These are phyloP conservation scores for Pleurotus cornucopiae DNA, from an alignment of 768 basidiomycete genomes.

Conservation along the genomic window DNA sequence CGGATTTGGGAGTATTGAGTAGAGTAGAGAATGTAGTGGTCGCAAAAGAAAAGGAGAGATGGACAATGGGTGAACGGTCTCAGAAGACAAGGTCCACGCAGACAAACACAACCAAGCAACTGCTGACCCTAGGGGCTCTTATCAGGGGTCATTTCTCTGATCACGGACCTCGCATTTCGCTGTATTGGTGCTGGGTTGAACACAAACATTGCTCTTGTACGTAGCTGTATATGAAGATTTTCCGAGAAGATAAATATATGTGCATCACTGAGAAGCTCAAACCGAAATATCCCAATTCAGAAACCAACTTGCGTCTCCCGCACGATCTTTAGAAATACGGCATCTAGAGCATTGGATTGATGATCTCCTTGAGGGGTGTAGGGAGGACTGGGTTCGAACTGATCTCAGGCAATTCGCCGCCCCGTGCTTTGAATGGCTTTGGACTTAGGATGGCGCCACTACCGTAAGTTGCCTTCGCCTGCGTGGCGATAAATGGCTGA, in stretches of 20 bases:
- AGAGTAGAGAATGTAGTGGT: constrained; percentile 3
- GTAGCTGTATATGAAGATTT: no score
- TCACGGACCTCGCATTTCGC: no score
- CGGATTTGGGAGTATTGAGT: neutral
- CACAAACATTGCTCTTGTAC: no score
- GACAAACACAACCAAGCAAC: neutral
- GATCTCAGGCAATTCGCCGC: constrained; percentile 23
- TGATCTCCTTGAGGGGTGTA: constrained; percentile 9
- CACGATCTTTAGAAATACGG: no score
- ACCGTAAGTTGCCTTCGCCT: constrained; percentile 30
- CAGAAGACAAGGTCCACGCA: neutral
- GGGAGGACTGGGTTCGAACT: constrained; percentile 21
- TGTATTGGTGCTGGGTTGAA: no score
- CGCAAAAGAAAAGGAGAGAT: neutral
- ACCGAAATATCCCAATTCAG: no score
- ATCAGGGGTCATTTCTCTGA: no score
- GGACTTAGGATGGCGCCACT: constrained; percentile 15
- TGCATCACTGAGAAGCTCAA: no score
- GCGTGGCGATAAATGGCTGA: constrained; percentile 62
- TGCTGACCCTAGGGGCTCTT: no score
- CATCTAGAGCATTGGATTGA: neutral
- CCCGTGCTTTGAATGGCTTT: constrained; percentile 17
- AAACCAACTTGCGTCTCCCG: no score
- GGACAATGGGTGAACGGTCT: neutral
- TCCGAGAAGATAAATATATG: no score